phyloP scores from a whole-genome alignment of 2,329 filamentous ascomycete genomes.

The Coniochaeta sp. region DNA sequence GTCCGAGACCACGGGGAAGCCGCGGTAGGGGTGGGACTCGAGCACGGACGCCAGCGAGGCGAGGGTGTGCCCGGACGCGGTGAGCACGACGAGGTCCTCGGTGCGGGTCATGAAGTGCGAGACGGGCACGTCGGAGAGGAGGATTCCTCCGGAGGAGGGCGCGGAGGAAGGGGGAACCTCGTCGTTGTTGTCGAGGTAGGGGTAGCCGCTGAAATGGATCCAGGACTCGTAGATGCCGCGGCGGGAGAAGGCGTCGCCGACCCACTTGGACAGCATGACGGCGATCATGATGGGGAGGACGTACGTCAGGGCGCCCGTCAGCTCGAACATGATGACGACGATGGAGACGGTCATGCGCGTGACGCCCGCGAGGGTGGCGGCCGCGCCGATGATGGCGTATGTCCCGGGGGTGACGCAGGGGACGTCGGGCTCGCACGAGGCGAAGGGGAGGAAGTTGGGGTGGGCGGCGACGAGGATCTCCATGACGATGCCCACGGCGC shows the following conservation, averaged over 20 bases:
- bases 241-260: conserved; percentile 88
- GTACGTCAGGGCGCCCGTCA: conserved; percentile 91
- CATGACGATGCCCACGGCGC: conserved; percentile 82
- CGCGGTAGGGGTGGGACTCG: conserved; percentile 68
- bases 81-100: conserved; percentile 83
- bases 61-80: conserved; percentile 83
- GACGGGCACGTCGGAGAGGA: conserved; percentile 83
- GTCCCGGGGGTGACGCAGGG: conserved; percentile 89
- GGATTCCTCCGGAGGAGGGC: no score
- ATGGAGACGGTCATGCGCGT: conserved; percentile 97
- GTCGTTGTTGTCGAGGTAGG: conserved; percentile 88
- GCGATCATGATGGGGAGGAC: conserved; percentile 98
- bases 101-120: conserved; percentile 85
- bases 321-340: conserved; percentile 98
- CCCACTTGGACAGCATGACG: conserved; percentile 98
- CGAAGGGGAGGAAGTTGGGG: conserved; percentile 70
- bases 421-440: conserved; percentile 74
- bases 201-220: conserved; percentile 95
- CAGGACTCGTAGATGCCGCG: conserved; percentile 95
- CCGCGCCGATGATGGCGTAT: conserved; percentile 93
- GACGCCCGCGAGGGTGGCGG: conserved; percentile 86
- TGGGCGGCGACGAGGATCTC: conserved; percentile 79
- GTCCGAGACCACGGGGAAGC: conserved; percentile 84
- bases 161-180: conserved; percentile 13
- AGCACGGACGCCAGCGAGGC: conserved; percentile 65